Evolutionary conservation across 495 filamentous ascomycete genomes (phyloP), one percentile per base, ranked within the genome.

Genomic region (Pseudomonodictys pantanalensis): DNA sequence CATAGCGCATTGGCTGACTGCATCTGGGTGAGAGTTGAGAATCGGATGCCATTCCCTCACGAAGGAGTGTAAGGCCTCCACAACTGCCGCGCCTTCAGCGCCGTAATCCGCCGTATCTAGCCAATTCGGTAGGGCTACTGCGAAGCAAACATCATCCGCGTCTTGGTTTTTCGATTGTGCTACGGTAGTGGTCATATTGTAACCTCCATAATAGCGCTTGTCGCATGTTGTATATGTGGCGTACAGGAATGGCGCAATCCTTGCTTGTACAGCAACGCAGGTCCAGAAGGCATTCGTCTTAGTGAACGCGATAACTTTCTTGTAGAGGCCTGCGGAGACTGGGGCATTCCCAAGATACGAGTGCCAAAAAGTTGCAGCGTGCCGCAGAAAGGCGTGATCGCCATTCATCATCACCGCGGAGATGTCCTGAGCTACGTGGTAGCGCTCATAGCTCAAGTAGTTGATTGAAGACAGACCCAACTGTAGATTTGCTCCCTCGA

Each of bases 341-440:
- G 33, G 47, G 0, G 52, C 53, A 50, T 64, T 28, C 11, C 38
- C 30, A 1, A 71, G 49, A 53, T 71, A 67, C 35, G 35, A 45
- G 25, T 64, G 49, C 69, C 69, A 71, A 30, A 67, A 69, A 2
- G 56, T 61, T 25, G 67, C 61, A 2, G 69, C 69, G 49, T 71
- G 68, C 22, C 58, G 52, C 20, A 71, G 38, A 17, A 71, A 64
- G 15, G 63, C 66, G 56, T 71, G 60, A 17, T 71, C 66, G 7
- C 54, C 25, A 9, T 38, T 11, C 9, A 63, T 45, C 1, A 55
- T 18, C 7, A 67, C 25, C 0, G 22, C 39, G 7, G 49, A 33
- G 10, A 67, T n/a, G 38, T 68, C 59, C 1, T 58, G 39, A 20
- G 55, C 46, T 23, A 65, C 43, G 20, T 43, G n/a, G 38, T 73